Evolutionary conservation across 129 eudicot genomes (phyloP).

Genomic region (Kitagawia praeruptora): DNA sequence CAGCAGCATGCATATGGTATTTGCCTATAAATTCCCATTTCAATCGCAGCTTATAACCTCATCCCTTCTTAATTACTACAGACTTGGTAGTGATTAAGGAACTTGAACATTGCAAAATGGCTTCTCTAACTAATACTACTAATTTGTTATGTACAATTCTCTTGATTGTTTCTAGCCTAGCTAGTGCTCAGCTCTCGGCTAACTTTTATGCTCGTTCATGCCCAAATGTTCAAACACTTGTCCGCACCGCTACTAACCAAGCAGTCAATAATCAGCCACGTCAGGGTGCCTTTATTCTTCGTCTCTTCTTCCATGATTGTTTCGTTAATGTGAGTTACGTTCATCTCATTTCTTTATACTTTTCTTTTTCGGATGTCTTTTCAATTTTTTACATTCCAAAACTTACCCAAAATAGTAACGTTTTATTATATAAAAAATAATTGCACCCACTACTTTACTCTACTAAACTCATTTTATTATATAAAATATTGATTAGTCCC

Average conservation of each 20-base stretch:
- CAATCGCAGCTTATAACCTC: too few species aligned
- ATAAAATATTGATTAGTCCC: too few species aligned
- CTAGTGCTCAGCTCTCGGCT: slow-evolving; percentile 38
- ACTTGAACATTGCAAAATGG: not conserved
- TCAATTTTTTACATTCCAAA: too few species aligned
- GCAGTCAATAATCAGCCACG: slow-evolving; percentile 22
- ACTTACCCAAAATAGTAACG: too few species aligned
- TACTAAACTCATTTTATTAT: too few species aligned
- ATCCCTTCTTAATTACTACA: too few species aligned
- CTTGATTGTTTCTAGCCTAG: not conserved
- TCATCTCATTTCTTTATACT: too few species aligned
- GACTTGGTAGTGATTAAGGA: not conserved
- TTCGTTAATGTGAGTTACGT: slow-evolving; percentile 30
- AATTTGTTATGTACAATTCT: not conserved
- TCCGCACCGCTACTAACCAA: slow-evolving; percentile 19
- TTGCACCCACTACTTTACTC: too few species aligned
- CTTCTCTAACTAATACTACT: not conserved
- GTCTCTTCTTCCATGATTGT: slow-evolving; percentile 43
- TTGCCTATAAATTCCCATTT: not conserved
- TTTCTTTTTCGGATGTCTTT: too few species aligned
- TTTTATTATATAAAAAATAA: too few species aligned
- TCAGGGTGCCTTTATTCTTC: slow-evolving; percentile 39
- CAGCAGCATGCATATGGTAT: not conserved
- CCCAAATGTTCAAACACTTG: slow-evolving; percentile 25
- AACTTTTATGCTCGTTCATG: slow-evolving; percentile 27